Conservation (phyloP, 148 eudicot species). For the Vaccinium vitisidaea region DNA sequence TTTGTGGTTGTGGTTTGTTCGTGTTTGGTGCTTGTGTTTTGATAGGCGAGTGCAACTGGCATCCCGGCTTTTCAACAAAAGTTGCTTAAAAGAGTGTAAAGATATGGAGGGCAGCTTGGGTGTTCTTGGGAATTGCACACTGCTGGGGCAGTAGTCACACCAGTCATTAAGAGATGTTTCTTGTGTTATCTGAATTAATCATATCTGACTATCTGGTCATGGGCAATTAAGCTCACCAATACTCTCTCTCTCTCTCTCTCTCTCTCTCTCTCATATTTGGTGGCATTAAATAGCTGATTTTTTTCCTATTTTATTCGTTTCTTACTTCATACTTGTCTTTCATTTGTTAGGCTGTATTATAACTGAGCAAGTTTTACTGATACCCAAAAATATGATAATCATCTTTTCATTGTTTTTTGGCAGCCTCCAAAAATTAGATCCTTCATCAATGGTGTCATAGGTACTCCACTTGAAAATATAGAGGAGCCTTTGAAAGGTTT, state of each 20-base stretch:
- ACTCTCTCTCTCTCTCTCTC: not conserved
- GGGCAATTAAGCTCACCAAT: not conserved
- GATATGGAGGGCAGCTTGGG: not conserved
- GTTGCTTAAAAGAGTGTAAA: not conserved
- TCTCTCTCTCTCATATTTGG: not conserved
- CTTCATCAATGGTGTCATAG: constrained; percentile 66
- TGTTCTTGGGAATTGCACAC: not conserved
- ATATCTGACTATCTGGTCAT: not conserved
- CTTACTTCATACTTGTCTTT: not conserved
- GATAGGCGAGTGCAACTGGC: no score
- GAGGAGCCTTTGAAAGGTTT: constrained; percentile 75
- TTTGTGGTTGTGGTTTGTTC: not conserved
- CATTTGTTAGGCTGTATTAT: not conserved
- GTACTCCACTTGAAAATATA: constrained; percentile 73
- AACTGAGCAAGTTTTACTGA: not conserved
- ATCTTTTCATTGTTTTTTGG: constrained; percentile 20
- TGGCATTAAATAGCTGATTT: not conserved
- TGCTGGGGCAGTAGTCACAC: not conserved
- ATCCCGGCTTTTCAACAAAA: not conserved
- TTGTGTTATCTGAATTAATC: not conserved
- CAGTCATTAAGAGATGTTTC: not conserved
- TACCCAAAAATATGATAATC: constrained; percentile 10
- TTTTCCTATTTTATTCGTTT: not conserved
- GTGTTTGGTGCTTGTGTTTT: no score
- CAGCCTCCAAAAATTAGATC: constrained; percentile 91